Base-by-base conservation (phyloP, 306 rosid species). In the Inga leiocalycina region DNA sequence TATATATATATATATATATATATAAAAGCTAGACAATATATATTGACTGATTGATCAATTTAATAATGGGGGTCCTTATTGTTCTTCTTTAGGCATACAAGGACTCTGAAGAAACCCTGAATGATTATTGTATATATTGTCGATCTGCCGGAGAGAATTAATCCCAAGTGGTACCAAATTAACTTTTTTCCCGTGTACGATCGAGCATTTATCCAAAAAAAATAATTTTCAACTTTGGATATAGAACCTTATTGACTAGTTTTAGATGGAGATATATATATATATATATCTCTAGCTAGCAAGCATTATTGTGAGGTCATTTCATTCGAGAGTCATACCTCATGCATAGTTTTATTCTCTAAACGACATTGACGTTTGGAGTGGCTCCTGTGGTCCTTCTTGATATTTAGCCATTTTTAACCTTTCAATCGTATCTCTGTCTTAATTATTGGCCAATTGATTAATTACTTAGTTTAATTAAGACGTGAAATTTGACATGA, bases 1-100 rank as follows among this genome's bases (percentile, higher is more conserved):
- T 37, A 37, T 37, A 37, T 37, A 37, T 37, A 35, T 35, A 34
- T 34, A 34, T 34, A 3, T 34, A 34, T 34, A 34, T 72, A 3
- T 49, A n/a, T n/a, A n/a, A n/a, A n/a, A n/a, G 52, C 72, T 48
- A 35, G 32, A 22, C 1, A 45, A 10, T 3, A 37, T 37, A 5
- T 39, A 39, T 74, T 74, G 75, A 74, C 45, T 64, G 24, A 48
- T 24, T 6, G 43, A 39, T 49, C 43, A 44, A 8, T 57, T 57
- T 54, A 39, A 39, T 2, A n/a, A 39, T 1, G 52, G 73, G 70
- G 82, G 75, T 61, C 86, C 75, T 70, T 7, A 17, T 34, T 84
- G 88, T 78, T 44, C 83, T 80, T 80, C 88, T 78, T 87, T 61
- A 10, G 4, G 16, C 16, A 20, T 10, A 20, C 16, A 54, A 54